These are phyloP conservation scores for Cryphonectria nitschkei DNA, from an alignment of 2,329 filamentous ascomycete genomes.

Conservation along the genomic window DNA sequence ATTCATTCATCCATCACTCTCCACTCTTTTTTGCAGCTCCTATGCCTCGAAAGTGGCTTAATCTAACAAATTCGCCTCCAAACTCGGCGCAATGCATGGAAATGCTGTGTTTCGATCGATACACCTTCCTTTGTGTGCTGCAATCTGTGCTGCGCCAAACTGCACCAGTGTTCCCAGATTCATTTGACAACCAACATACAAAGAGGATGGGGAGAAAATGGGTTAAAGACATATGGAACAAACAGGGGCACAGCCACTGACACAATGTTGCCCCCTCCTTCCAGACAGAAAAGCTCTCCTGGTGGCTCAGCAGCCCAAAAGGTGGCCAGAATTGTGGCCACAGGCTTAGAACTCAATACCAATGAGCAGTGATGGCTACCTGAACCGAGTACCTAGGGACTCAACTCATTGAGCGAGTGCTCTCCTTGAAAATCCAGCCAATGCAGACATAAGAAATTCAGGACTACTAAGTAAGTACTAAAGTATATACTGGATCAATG, in stretches of 20 bases:
- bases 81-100: neutral
- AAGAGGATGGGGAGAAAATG: neutral
- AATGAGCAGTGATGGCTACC: neutral
- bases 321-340: slow-evolving; percentile 4
- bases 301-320: neutral
- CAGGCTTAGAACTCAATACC: neutral
- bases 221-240: neutral
- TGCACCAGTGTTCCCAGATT: neutral
- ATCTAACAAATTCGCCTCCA: neutral
- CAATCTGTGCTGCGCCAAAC: neutral
- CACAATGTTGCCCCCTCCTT: neutral
- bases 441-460: neutral
- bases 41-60: neutral
- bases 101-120: neutral
- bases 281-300: neutral
- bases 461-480: neutral
- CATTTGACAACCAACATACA: neutral
- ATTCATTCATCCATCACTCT: neutral
- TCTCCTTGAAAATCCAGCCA: neutral
- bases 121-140: neutral
- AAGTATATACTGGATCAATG: neutral
- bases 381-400: neutral
- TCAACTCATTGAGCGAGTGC: no score
- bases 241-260: slow-evolving; percentile 6
- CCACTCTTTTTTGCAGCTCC: neutral